Base-by-base conservation (phyloP, 2,329 filamentous ascomycete species). In the Curvularia lunata region DNA sequence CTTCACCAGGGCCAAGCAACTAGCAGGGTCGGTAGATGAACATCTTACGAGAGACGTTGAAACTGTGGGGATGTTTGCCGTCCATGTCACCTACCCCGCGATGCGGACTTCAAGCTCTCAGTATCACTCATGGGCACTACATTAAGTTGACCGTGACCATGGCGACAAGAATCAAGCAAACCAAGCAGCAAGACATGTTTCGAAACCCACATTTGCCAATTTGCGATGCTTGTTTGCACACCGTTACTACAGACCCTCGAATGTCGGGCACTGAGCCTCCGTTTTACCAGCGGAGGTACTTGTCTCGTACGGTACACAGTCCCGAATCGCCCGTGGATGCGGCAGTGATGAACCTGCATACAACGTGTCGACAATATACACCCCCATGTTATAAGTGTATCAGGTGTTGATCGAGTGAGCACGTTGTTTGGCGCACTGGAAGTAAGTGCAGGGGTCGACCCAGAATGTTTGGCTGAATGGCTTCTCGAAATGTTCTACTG, bases 11-110 rank as follows among this genome's bases (percentile, higher is more conserved):
- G 7, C 10, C 9, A 23, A 8, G 38, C 8, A 13, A 19, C 16
- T 23, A 37, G 45, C 48, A 54, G 58, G 51, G 48, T 43, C 48
- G 52, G 53, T 61, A 70, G 49, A 72, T 72, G 65, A 72, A 63
- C 58, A 45, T 70, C 49, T 70, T 64, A 67, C 69, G 68, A 69
- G 64, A 71, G 65, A 56, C 54, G 52, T 53, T 67, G 64, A 52
- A 51, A 51, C 46, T 50, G 59, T 67, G 64, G 66, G 64, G 59
- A 34, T 46, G 40, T 52, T 63, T 48, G 58, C 55, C 50, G 54
- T 52, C 60, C 65, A 57, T 58, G 51, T 37, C 54, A 50, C 27
- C 25, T 71, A 71, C 70, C 69, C 71, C 69, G 67, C 67, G 65
- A 69, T 68, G 56, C 64, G 62, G 66, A 64, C 54, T 51, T 54